These are phyloP conservation scores for Dittrichia graveolens DNA, from an alignment of 129 eudicot genomes.

Conservation along the genomic window DNA sequence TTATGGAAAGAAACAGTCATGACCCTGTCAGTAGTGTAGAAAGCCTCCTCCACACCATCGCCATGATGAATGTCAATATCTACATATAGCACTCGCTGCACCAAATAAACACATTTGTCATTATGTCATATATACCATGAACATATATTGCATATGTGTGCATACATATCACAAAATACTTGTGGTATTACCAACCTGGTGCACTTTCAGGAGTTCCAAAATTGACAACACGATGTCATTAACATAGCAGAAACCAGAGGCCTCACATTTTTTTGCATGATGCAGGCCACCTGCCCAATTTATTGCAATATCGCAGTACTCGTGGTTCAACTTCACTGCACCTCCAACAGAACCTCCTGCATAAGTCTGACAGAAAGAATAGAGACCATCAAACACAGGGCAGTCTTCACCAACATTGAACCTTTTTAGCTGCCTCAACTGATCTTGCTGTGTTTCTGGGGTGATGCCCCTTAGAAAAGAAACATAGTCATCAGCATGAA, in stretches of 20 bases:
- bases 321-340: constrained; percentile 67
- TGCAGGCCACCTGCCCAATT: constrained; percentile 88
- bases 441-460: constrained; percentile 82
- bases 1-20: constrained; percentile 98
- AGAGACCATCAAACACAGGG: constrained; percentile 80
- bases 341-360: constrained; percentile 89
- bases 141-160: too few species aligned
- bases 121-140: too few species aligned
- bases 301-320: constrained; percentile 65
- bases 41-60: constrained; percentile 99
- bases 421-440: constrained; percentile 62
- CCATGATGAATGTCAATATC: constrained; percentile 99
- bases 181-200: constrained; percentile 47
- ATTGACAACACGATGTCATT: constrained; percentile 77
- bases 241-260: constrained; percentile 81
- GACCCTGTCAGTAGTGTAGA: constrained; percentile 88
- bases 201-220: constrained; percentile 70
- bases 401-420: constrained; percentile 76
- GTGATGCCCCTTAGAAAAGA: constrained; percentile 64
- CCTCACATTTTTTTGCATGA: constrained; percentile 84
- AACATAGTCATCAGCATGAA: constrained; percentile 81
- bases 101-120: constrained; percentile 7
- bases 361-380: constrained; percentile 69
- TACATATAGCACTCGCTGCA: constrained; percentile 93
- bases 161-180: too few species aligned